phyloP scores from a whole-genome alignment of 805 yeast genomes.

The Kuraishia capsulata region DNA sequence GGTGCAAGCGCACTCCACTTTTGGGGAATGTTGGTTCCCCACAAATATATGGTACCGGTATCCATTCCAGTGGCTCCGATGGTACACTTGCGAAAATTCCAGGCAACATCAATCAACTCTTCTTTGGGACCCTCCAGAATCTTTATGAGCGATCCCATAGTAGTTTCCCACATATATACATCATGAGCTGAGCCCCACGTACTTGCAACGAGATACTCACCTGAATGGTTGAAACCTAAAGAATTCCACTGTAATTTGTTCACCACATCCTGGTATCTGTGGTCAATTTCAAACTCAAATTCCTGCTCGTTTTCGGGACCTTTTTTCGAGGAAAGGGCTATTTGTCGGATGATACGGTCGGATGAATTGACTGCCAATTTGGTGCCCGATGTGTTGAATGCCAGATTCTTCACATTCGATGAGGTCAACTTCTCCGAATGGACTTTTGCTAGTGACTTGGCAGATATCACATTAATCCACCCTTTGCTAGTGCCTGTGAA shows the following conservation, averaged over 20 bases:
- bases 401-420: slow-evolving; percentile 63
- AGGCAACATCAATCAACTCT: slow-evolving; percentile 76
- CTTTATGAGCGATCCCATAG: slow-evolving; percentile 78
- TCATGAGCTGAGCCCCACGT: slow-evolving; percentile 86
- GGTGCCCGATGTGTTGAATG: slow-evolving; percentile 47
- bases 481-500: slow-evolving; percentile 81
- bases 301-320: slow-evolving; percentile 11
- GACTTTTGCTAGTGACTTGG: slow-evolving; percentile 21
- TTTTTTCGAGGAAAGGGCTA: slow-evolving; percentile 17
- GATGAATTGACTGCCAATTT: slow-evolving; percentile 69
- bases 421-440: slow-evolving; percentile 44
- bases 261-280: slow-evolving; percentile 84
- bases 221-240: slow-evolving; percentile 61
- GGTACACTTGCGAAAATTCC: slow-evolving; percentile 70
- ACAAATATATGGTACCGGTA: slow-evolving; percentile 69
- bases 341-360: slow-evolving; percentile 66
- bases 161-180: slow-evolving; percentile 87
- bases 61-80: slow-evolving; percentile 83
- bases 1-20: slow-evolving; percentile 97
- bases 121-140: slow-evolving; percentile 88
- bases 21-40: slow-evolving; percentile 80
- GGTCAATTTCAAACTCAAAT: slow-evolving; percentile 56
- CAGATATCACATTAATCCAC: slow-evolving; percentile 44
- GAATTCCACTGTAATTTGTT: slow-evolving; percentile 86
- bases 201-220: slow-evolving; percentile 83